Evolutionary conservation across 73 alveolate genomes (phyloP).

Genomic region (Tetrahymena thermophila): DNA sequence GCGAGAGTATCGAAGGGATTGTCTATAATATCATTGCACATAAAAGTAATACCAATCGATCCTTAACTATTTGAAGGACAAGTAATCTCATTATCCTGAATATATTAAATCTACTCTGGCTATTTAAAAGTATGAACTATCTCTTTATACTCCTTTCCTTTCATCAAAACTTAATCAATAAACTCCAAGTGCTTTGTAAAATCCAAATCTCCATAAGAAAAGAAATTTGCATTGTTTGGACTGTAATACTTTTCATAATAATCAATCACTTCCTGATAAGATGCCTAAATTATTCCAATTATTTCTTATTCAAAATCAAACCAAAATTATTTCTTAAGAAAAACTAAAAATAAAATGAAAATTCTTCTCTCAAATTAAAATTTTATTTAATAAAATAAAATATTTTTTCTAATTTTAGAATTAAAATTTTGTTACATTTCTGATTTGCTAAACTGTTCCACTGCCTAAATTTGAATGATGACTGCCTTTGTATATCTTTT

Average conservation of each 20-base stretch:
- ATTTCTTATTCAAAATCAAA: not conserved
- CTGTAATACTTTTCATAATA: conserved; percentile 48
- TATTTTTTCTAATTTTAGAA: too few relatives aligned
- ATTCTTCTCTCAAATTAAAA: not conserved
- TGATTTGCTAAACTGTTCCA: not conserved
- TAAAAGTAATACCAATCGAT: conserved; percentile 37
- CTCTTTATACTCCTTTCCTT: conserved; percentile 25
- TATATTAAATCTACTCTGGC: not conserved
- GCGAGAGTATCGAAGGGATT: conserved; percentile 53
- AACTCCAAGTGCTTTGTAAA: conserved; percentile 54
- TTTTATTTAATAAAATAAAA: too few relatives aligned
- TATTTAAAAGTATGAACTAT: not conserved
- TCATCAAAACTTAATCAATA: conserved; percentile 22
- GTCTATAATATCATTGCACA: conserved; percentile 40
- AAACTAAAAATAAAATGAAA: not conserved
- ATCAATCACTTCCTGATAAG: conserved; percentile 35
- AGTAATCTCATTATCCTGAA: not conserved
- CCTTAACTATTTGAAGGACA: conserved; percentile 43
- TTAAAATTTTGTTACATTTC: not conserved
- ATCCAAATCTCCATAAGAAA: conserved; percentile 63
- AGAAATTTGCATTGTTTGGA: conserved; percentile 49
- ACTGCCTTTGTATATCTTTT: conserved; percentile 12
- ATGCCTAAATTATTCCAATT: not conserved
- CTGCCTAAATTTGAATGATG: not conserved
- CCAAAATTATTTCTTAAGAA: not conserved